Conservation (phyloP, 2,329 filamentous ascomycete genomes). For the Paecilomyces sp. region DNA sequence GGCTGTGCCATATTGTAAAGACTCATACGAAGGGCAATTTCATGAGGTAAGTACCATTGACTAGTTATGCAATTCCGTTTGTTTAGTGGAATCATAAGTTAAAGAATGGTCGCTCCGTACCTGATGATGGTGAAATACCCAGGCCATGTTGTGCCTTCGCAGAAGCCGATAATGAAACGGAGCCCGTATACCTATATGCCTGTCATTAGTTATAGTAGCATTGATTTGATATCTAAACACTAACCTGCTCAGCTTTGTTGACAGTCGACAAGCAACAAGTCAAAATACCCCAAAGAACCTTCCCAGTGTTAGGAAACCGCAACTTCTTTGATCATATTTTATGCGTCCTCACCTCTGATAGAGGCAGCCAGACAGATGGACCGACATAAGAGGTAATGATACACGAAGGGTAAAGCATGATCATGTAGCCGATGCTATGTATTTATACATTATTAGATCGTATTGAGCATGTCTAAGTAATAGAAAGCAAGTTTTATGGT, state of each 20-base stretch:
- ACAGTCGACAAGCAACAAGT: neutral
- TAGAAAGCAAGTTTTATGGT: neutral
- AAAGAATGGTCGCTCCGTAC: neutral
- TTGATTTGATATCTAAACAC: neutral
- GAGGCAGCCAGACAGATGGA: neutral
- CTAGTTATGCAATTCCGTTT: neutral
- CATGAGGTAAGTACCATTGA: neutral
- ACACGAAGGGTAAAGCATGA: neutral
- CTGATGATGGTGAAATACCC: neutral
- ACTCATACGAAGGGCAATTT: neutral
- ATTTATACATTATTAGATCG: neutral
- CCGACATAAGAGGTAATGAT: neutral
- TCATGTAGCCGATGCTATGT: neutral
- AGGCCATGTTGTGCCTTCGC: neutral
- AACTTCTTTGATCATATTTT: too few species aligned
- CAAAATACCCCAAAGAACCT: neutral
- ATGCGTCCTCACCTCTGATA: neutral
- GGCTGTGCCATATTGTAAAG: neutral
- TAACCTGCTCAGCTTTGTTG: neutral
- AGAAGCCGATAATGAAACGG: neutral
- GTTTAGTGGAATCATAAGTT: neutral
- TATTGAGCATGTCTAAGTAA: neutral
- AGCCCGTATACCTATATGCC: neutral
- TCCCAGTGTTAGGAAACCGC: neutral
- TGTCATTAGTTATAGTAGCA: neutral